A percentile compares a stretch with the other conserved stretches of the same genome.
Conservation (phyloP, 495 filamentous ascomycete species). For the Neurospora sp. region DNA sequence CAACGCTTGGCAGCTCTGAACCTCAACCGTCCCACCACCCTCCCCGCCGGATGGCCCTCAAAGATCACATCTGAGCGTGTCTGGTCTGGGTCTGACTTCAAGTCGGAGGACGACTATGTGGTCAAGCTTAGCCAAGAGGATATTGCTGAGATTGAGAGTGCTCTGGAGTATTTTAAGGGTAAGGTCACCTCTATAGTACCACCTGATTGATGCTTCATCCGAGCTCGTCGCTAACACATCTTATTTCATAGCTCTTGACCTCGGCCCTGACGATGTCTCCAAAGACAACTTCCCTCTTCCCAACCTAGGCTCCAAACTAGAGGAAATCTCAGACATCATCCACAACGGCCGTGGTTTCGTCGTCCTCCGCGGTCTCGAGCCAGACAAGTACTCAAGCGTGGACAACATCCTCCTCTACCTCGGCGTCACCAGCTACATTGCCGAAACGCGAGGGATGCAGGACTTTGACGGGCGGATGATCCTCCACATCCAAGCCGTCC, state of each 20-base stretch:
- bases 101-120: constrained; percentile 16
- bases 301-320: constrained; percentile 4
- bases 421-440: constrained; percentile 23
- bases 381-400: constrained; percentile 15
- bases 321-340: constrained; percentile 9
- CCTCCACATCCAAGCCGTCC: constrained; percentile 21
- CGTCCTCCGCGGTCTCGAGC: constrained; percentile 18
- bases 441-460: constrained; percentile 20
- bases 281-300: constrained; percentile 17
- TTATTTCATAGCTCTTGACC: constrained; percentile 3
- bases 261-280: constrained; percentile 16
- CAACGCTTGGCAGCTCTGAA: constrained; percentile 11
- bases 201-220: background rate
- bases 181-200: background rate
- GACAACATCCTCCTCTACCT: constrained; percentile 25
- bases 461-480: constrained; percentile 25
- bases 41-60: constrained; percentile 18
- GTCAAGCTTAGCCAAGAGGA: constrained; percentile 13
- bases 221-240: background rate
- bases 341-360: constrained; percentile 19
- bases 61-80: constrained; percentile 12
- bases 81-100: constrained; percentile 19
- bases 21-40: constrained; percentile 16
- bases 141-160: constrained; percentile 17
- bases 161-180: constrained; percentile 18